Evolutionary conservation across 2,329 filamentous ascomycete genomes (phyloP), one percentile per base, ranked within the genome.

Genomic region (Diaporthe batatas): DNA sequence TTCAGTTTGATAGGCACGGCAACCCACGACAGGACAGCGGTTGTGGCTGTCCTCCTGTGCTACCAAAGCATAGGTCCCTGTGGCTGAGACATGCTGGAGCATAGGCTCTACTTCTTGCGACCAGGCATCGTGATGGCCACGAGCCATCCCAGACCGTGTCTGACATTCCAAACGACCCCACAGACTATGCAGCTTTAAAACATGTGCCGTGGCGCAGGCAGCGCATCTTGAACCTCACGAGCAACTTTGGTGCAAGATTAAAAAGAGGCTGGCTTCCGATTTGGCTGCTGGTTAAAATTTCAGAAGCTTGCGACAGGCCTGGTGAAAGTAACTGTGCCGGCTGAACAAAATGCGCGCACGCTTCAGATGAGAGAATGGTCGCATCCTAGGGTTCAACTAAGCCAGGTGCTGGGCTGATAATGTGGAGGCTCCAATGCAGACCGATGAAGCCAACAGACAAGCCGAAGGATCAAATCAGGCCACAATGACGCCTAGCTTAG

Each of bases 21-120:
- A 62, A 36, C 32, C 12, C 55, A 53, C n/a, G 23, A 34, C 34
- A 62, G 44, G 23, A 59, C 29, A 29, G 29, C 29, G 39, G 68
- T 11, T 51, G 55, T 32, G 18, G 36, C 36, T 32, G 29, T 12
- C 42, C 25, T 51, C 55, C 18, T 36, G 44, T 42, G 21, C 21
- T 44, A 44, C n/a, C 49, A 32, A 65, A 32, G 18, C 23, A 34
- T 25, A 16, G 32, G 21, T 53, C 32, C 54, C 51, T 67, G 73
- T 70, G 70, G 70, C 73, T 74, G 73, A 74, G 70, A 74, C 73
- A 72, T 70, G 70, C 65, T 70, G 58, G 55, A 36, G 72, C 65
- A 64, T 39, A 53, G 57, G 25, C 34, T 36, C 29, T 54, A 39
- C 42, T 68, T 65, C 53, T 69, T 32, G 44, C 34, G 10, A 25